Percentiles rank a stretch among this genome's conserved stretches.
Evolutionary conservation across 345 rosid genomes (phyloP).

Genomic region (Dipteronia dyeriana): DNA sequence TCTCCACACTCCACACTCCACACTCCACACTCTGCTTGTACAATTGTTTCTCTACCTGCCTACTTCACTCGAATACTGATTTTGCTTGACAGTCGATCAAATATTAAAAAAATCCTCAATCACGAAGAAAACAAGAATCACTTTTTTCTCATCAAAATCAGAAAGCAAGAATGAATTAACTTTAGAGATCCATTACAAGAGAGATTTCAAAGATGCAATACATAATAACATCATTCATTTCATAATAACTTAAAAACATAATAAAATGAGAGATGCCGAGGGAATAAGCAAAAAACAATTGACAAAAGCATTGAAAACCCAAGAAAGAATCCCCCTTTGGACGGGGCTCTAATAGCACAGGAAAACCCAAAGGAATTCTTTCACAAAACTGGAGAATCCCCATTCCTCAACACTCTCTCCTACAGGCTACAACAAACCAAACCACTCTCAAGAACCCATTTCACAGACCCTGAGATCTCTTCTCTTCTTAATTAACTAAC

Average conservation of each 20-base stretch:
- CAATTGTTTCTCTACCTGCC: too few species aligned
- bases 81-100: too few species aligned
- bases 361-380: constrained; percentile 51
- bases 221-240: too few species aligned
- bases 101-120: too few species aligned
- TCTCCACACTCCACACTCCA: too few species aligned
- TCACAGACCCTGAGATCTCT: constrained; percentile 24
- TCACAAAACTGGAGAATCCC: background rate
- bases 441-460: constrained; percentile 25
- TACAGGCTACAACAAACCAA: constrained; percentile 34
- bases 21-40: too few species aligned
- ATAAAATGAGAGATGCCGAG: background rate
- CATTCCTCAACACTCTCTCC: constrained; percentile 13
- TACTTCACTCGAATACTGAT: too few species aligned
- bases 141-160: too few species aligned
- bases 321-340: constrained; percentile 35
- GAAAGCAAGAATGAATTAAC: background rate
- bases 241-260: background rate
- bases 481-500: background rate
- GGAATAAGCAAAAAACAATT: constrained; percentile 19
- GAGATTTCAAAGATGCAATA: too few species aligned
- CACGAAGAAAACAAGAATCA: too few species aligned
- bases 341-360: constrained; percentile 72
- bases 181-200: background rate
- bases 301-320: background rate